These are phyloP conservation scores for Thalassiosira mediterranea DNA, from an alignment of 352 stramenopile species.

Conservation along the genomic window DNA sequence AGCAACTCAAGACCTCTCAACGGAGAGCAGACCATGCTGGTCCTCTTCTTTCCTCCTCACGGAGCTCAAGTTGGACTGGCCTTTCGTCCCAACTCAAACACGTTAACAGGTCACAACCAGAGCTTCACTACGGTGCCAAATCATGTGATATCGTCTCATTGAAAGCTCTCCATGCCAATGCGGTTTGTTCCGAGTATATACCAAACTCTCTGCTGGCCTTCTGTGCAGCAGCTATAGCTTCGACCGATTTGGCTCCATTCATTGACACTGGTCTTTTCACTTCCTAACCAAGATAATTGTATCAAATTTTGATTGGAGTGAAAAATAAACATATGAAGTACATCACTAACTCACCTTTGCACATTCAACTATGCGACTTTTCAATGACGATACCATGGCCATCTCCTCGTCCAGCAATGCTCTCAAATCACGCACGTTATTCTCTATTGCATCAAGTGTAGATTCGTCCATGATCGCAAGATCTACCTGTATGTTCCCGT, in stretches of 20 bases:
- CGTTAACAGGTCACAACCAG: too few relatives aligned
- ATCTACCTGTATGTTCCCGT: too few relatives aligned
- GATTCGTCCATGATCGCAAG: neutral
- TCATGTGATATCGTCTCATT: conserved; percentile 5
- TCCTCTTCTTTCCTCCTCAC: too few relatives aligned
- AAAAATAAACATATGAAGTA: too few relatives aligned
- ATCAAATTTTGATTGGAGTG: too few relatives aligned
- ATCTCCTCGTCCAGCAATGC: neutral
- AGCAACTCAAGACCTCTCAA: too few relatives aligned
- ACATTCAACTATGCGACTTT: too few relatives aligned
- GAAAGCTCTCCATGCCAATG: conserved; percentile 19
- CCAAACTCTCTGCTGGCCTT: conserved; percentile 16
- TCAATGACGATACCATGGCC: neutral
- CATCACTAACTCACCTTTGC: too few relatives aligned
- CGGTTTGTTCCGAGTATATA: conserved; percentile 11
- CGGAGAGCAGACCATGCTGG: too few relatives aligned
- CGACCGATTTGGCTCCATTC: neutral
- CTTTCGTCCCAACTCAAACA: too few relatives aligned
- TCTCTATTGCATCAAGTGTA: neutral
- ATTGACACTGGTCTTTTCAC: neutral
- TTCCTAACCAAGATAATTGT: neutral
- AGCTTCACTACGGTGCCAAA: neutral
- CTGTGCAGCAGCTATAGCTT: conserved; percentile 10
- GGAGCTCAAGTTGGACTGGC: too few relatives aligned
- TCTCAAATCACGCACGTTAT: neutral